A percentile compares a stretch with the other conserved stretches of the same genome.
These are phyloP conservation scores for Arctium lappa DNA, from an alignment of 129 eudicot species.

Conservation along the genomic window DNA sequence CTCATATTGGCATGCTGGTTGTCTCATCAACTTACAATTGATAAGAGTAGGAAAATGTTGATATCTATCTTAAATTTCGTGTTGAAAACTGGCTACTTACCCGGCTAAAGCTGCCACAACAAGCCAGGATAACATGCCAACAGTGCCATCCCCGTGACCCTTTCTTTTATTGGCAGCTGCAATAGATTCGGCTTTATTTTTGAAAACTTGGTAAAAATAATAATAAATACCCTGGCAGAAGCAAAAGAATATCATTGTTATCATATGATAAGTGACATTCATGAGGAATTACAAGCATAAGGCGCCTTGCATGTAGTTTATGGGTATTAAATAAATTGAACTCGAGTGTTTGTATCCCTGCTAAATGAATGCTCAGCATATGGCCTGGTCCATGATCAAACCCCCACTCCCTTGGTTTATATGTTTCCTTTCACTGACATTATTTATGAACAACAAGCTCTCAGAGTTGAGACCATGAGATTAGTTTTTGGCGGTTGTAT, in stretches of 20 bases:
- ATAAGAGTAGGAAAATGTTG: background rate
- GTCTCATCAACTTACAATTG: background rate
- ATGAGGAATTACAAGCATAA: background rate
- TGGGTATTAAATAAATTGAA: background rate
- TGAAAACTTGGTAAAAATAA: conserved; percentile 91
- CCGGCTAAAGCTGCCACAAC: conserved; percentile 97
- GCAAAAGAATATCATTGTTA: conserved; percentile 19
- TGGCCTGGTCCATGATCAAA: background rate
- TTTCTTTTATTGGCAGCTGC: conserved; percentile 62
- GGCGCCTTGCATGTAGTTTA: background rate
- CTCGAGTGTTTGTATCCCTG: background rate
- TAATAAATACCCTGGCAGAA: conserved; percentile 82
- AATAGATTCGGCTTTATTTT: conserved; percentile 87
- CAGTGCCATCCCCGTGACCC: conserved; percentile 88
- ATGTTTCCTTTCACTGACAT: background rate
- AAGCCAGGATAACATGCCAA: conserved; percentile 92
- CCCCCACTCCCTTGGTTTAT: background rate
- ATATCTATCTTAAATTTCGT: background rate
- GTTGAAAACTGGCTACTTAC: conserved; percentile 31
- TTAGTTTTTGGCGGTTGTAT: background rate
- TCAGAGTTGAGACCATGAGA: background rate
- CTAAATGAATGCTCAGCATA: background rate
- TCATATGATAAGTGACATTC: background rate
- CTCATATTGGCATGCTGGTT: background rate
- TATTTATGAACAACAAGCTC: background rate